Conservation (phyloP, 495 filamentous ascomycete genomes). For the Cladorrhinum samala region DNA sequence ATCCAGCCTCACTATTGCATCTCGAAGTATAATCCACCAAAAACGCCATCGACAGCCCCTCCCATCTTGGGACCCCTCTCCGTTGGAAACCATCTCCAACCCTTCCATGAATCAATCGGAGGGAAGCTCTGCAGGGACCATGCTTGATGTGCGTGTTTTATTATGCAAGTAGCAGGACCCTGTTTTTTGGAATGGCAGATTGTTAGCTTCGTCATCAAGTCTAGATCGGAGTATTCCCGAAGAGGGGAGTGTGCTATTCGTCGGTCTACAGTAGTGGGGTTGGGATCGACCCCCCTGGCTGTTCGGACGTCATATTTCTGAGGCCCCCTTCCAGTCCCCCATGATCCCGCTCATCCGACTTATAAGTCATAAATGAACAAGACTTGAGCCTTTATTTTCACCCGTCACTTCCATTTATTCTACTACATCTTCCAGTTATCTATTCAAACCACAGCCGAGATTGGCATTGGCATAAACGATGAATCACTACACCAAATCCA, state of each 20-base stretch:
- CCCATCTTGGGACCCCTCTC: not conserved
- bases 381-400: conserved; percentile 15
- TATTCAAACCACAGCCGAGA: too few species aligned
- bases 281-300: conserved; percentile 2
- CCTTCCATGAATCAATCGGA: not conserved
- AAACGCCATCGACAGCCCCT: not conserved
- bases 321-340: conserved; percentile 17
- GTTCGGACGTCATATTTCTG: conserved; percentile 32
- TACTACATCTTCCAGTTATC: too few species aligned
- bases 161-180: conserved; percentile 6
- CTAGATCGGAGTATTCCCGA: conserved; percentile 3
- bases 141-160: not conserved
- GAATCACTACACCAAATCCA: conserved; percentile 28
- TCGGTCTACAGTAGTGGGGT: not conserved
- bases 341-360: conserved; percentile 7
- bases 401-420: conserved; percentile 6
- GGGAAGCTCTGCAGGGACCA: not conserved
- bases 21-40: not conserved
- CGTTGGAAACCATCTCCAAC: not conserved
- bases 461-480: conserved; percentile 28
- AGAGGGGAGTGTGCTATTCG: too few species aligned
- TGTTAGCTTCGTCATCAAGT: conserved; percentile 3
- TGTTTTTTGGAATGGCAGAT: conserved; percentile 29
- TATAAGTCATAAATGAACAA: conserved; percentile 21
- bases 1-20: not conserved